Evolutionary conservation across 306 rosid species (phyloP), one percentile per base, ranked within the genome.

Genomic region (Herpetospermum pedunculosum): DNA sequence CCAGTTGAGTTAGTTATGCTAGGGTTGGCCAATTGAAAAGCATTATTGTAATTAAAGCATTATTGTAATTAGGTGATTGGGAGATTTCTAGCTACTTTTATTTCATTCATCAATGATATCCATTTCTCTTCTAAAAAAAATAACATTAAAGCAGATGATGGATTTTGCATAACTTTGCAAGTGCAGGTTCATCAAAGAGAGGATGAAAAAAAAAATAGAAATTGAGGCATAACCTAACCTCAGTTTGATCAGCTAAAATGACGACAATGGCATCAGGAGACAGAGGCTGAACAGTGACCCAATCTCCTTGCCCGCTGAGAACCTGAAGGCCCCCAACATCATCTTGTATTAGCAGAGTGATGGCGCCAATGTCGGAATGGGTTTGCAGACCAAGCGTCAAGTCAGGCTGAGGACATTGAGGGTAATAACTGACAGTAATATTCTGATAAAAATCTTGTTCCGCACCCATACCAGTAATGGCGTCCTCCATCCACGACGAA

Each of bases 251-350:
- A 64, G 83, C 89, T 77, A 93, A 77, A 28, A 93, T 83, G 80
- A 91, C 96, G 76, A 93, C 88, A 83, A 93, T 71, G 82, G 97
- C 91, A 62, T 85, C 85, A 2, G 77, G 79, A 65, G 83, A 80
- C 68, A 83, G 49, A 30, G 98, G 89, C 72, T 80, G 59, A 70
- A 91, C 96, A 1, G 83, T 83, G 29, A 91, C 85, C 96, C 98
- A 94, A 0, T 72, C 81, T 6, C 77, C 81, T 54, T 82, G 28
- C 78, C 15, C 82, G 50, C 85, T 84, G 1, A 85, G 83, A 76
- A 78, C 91, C 81, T 94, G 88, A 82, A 94, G 98, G 55, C 97
- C 97, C 23, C 87, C 87, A 25, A 94, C 97, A 25, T 91, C 88
- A 9, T 94, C 98, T 75, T 94, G 96, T 8, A 94, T 85, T 80